Evolutionary conservation across 2,329 filamentous ascomycete genomes (phyloP).

Genomic region (Colletotrichum acutatum): DNA sequence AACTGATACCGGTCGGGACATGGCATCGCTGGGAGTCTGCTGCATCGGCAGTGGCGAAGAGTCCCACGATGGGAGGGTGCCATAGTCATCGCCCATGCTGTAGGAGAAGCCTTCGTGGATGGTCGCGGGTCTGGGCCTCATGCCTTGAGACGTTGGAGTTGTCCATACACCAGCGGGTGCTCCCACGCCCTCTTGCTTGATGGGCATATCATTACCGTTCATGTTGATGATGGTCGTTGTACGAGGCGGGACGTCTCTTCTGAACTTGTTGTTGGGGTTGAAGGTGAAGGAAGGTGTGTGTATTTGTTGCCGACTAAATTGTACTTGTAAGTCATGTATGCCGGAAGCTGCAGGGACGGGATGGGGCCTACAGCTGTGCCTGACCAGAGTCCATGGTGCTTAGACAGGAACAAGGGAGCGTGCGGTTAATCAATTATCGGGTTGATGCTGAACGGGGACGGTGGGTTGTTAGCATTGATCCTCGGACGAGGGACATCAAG

Average conservation of each 20-base stretch:
- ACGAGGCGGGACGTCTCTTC: slow-evolving; percentile 55
- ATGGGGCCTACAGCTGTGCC: slow-evolving; percentile 61
- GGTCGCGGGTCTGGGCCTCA: slow-evolving; percentile 65
- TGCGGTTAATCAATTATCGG: slow-evolving; percentile 50
- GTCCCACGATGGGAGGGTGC: slow-evolving; percentile 67
- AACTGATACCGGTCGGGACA: slow-evolving; percentile 65
- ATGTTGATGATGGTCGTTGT: slow-evolving; percentile 59
- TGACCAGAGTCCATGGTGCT: slow-evolving; percentile 63
- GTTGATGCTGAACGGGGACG: slow-evolving; percentile 47
- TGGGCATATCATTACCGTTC: slow-evolving; percentile 61
- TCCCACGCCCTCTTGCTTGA: slow-evolving; percentile 59
- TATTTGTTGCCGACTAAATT: slow-evolving; percentile 58
- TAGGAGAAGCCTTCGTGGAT: slow-evolving; percentile 72
- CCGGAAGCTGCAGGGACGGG: slow-evolving; percentile 36
- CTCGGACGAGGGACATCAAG: slow-evolving; percentile 42
- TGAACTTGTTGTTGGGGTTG: slow-evolving; percentile 58
- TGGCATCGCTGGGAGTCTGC: slow-evolving; percentile 60
- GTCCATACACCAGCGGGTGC: slow-evolving; percentile 63
- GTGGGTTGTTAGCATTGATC: slow-evolving; percentile 53
- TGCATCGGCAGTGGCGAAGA: slow-evolving; percentile 64
- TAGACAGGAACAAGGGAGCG: slow-evolving; percentile 46
- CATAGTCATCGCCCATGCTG: slow-evolving; percentile 64
- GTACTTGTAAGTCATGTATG: slow-evolving; percentile 50
- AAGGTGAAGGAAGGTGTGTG: slow-evolving; percentile 62
- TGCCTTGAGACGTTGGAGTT: slow-evolving; percentile 62